These are phyloP conservation scores for Acaromyces ingoldii DNA, from an alignment of 1,284 basidiomycete species.

Conservation along the genomic window DNA sequence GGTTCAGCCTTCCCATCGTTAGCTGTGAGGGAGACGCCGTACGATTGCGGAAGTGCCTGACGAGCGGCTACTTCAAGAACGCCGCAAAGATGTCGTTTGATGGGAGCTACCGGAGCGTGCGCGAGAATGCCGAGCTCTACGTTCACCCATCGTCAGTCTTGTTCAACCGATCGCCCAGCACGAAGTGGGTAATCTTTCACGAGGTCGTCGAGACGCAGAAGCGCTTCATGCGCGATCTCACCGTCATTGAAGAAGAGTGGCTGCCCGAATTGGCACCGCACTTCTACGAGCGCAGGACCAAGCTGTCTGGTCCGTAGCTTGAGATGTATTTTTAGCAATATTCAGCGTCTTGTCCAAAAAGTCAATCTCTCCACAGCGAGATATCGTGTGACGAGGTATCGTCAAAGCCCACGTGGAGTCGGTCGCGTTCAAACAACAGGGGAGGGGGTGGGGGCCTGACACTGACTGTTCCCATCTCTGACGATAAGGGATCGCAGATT, in stretches of 20 bases:
- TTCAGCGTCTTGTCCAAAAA: no score
- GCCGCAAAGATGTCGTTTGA: constrained; percentile 82
- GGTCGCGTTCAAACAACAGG: no score
- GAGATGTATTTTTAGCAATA: background rate
- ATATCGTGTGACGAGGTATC: no score
- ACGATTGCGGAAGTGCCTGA: constrained; percentile 73
- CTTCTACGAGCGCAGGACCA: constrained; percentile 1
- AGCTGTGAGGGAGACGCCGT: constrained; percentile 71
- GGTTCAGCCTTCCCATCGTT: constrained; percentile 68
- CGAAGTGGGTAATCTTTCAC: constrained; percentile 89
- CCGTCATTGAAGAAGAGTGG: constrained; percentile 43
- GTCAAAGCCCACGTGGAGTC: no score
- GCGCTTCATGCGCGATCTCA: constrained; percentile 60
- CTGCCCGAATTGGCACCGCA: constrained; percentile 3
- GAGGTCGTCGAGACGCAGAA: constrained; percentile 95
- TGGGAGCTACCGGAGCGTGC: constrained; percentile 77
- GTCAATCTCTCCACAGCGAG: no score
- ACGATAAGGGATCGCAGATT: no score
- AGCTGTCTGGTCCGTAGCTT: no score
- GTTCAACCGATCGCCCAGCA: constrained; percentile 82
- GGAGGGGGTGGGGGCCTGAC: no score
- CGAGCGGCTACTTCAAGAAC: constrained; percentile 89
- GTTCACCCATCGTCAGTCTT: constrained; percentile 90
- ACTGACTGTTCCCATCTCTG: no score
- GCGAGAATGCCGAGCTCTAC: constrained; percentile 76